Evolutionary conservation across 805 yeast species (phyloP), one percentile per base, ranked within the genome.

Genomic region (Helenozyma baotianmanensis): DNA sequence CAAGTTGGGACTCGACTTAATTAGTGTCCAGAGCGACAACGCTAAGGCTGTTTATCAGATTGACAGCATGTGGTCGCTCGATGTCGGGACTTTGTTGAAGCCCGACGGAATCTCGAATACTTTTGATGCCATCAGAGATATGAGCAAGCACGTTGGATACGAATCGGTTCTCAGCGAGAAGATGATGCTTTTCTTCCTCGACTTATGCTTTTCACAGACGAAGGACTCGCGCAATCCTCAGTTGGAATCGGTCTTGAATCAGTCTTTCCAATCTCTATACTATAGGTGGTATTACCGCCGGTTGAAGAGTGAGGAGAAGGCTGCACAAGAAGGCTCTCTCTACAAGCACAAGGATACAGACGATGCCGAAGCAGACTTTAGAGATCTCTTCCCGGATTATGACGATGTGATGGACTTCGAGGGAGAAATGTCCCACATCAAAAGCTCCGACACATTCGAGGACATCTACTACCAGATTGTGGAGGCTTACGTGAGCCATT

Each of bases 231-330:
- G 17, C n/a, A 23, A 30, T 18, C 2, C 27, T 14, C 29, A 39
- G 2, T 24, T 35, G 25, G 30, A 34, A 9, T n/a, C 12, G 6
- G 28, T 65, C 6, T 52, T 72, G 4, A 62, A 67, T 21, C 70
- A 70, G 32, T 54, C 77, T 0, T 65, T 86, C 38, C 76, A 78
- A 46, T 56, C 78, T 0, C 49, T 87, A 14, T 85, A 85, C 57
- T 80, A 80, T 48, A 68, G 90, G 48, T 90, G 96, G 97, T 72
- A 90, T 1, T 58, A 83, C 35, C 74, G 92, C 42, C 65, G 81
- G 36, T 60, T 82, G 54, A 78, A 79, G 41, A 64, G 70, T 30
- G 86, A 83, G 43, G 80, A 84, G 45, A 74, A 72, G 25, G 78
- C 69, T 12, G 72, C 76, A 3, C 72, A 72, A 32, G 73, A 76